phyloP scores from a whole-genome alignment of 495 filamentous ascomycete species.

The Chlorociboria aeruginascens region DNA sequence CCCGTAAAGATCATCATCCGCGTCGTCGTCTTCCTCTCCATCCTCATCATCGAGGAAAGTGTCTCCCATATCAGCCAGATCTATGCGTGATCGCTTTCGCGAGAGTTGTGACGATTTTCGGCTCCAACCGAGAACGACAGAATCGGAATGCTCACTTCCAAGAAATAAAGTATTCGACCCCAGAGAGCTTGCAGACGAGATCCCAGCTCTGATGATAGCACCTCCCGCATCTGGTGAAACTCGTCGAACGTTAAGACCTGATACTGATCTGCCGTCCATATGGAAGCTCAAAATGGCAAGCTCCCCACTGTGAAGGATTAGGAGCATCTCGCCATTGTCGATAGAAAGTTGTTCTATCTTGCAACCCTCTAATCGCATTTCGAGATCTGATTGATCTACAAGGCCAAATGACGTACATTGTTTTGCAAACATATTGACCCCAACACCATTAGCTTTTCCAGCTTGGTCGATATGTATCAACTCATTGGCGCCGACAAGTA shows the following conservation, averaged over 20 bases:
- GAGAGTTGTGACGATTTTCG: constrained; percentile 34
- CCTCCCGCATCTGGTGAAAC: constrained; percentile 49
- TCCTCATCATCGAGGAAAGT: constrained; percentile 36
- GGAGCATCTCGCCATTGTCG: constrained; percentile 67
- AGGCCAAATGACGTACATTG: constrained; percentile 67
- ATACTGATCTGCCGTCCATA: constrained; percentile 87
- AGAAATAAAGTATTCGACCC: constrained; percentile 67
- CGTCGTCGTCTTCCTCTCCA: constrained; percentile 40
- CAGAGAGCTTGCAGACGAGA: constrained; percentile 58
- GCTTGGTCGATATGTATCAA: constrained; percentile 93
- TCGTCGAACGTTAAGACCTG: constrained; percentile 59
- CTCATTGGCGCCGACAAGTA: constrained; percentile 81
- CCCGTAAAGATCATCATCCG: constrained; percentile 53
- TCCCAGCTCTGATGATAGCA: constrained; percentile 43
- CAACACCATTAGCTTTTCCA: constrained; percentile 84
- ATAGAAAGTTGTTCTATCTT: constrained; percentile 60
- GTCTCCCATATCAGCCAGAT: constrained; percentile 33
- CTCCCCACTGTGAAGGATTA: constrained; percentile 69
- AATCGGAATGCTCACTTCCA: constrained; percentile 76
- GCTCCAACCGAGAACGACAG: constrained; percentile 68
- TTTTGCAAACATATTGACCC: constrained; percentile 83
- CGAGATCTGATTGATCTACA: constrained; percentile 72
- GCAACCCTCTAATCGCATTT: constrained; percentile 73
- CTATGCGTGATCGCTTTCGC: constrained; percentile 14
- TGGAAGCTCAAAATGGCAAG: constrained; percentile 70